Conservation (phyloP, 352 stramenopile species). For the Globisporangium uncinulatum region DNA sequence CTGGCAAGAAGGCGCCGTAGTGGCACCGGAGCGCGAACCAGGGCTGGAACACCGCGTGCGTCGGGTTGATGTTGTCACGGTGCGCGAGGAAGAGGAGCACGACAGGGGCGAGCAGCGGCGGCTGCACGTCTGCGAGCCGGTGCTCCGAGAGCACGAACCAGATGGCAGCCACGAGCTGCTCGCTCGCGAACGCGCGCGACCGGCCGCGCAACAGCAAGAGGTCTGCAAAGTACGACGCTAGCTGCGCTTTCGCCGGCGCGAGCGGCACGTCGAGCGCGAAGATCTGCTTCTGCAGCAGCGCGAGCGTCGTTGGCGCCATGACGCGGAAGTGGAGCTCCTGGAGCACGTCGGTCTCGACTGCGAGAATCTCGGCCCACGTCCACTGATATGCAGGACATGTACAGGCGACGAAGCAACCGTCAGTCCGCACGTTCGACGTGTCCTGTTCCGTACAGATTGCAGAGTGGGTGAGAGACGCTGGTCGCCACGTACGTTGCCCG, state of each 20-base stretch:
- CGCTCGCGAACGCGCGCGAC: conserved; percentile 32
- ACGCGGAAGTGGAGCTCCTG: conserved; percentile 44
- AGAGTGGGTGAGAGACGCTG: background rate
- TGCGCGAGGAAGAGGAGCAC: conserved; percentile 59
- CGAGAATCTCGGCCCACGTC: conserved; percentile 60
- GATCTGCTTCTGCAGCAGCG: conserved; percentile 35
- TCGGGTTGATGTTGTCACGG: conserved; percentile 63
- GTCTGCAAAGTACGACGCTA: conserved; percentile 58
- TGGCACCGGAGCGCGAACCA: conserved; percentile 68
- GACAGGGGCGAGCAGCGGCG: conserved; percentile 40
- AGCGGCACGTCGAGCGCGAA: conserved; percentile 15
- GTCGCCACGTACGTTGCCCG: conserved; percentile 41
- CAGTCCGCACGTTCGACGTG: background rate
- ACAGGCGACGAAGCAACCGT: too few species aligned
- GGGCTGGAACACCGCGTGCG: conserved; percentile 34
- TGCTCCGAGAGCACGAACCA: conserved; percentile 49
- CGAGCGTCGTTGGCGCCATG: conserved; percentile 43
- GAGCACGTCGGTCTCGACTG: conserved; percentile 38
- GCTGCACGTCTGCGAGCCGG: conserved; percentile 39
- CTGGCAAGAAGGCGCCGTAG: conserved; percentile 35
- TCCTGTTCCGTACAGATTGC: too few species aligned
- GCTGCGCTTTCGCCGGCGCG: conserved; percentile 16
- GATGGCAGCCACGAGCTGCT: conserved; percentile 49
- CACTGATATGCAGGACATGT: too few species aligned
- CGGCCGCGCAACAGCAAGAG: conserved; percentile 43